A percentile compares a stretch with the other conserved stretches of the same genome.
These are phyloP conservation scores for Cyberlindnera subsufficiens DNA, from an alignment of 805 yeast species.

Conservation along the genomic window DNA sequence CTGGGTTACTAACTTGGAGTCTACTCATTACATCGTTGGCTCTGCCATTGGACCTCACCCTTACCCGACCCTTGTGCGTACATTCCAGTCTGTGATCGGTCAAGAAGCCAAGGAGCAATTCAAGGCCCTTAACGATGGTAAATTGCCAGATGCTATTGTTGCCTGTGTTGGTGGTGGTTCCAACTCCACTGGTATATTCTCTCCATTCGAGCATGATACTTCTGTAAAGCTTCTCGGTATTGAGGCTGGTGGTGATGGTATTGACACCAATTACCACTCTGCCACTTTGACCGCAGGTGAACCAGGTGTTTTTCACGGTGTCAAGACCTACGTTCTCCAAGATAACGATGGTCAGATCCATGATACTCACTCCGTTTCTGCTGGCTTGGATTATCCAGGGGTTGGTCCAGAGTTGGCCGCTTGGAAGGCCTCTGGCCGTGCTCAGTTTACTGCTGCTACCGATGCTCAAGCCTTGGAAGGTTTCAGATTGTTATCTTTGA, in stretches of 20 bases:
- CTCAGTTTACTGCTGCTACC: slow-evolving; percentile 83
- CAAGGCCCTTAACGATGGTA: slow-evolving; percentile 68
- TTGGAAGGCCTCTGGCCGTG: slow-evolving; percentile 95
- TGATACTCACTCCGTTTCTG: slow-evolving; percentile 97
- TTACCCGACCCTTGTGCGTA: slow-evolving; percentile 94
- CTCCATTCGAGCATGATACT: slow-evolving; percentile 81
- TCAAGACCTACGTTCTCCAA: slow-evolving; percentile 88
- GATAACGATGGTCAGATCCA: slow-evolving; percentile 91
- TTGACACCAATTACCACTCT: slow-evolving; percentile 82
- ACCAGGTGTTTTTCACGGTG: slow-evolving; percentile 99
- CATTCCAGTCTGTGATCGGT: slow-evolving; percentile 97
- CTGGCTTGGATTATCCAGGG: slow-evolving; percentile 98
- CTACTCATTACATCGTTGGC: slow-evolving; percentile 94
- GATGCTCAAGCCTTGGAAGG: slow-evolving; percentile 95
- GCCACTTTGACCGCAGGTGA: slow-evolving; percentile 94
- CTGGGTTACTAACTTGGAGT: slow-evolving; percentile 85
- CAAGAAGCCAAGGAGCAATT: slow-evolving; percentile 91
- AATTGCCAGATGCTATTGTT: slow-evolving; percentile 86
- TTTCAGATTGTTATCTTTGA: slow-evolving; percentile 79
- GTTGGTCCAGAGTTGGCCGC: slow-evolving; percentile 97
- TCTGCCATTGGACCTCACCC: slow-evolving; percentile 99
- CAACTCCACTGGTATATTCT: slow-evolving; percentile 92
- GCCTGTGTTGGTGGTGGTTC: slow-evolving; percentile 99
- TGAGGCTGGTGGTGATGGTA: slow-evolving; percentile 98
- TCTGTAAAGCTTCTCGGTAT: slow-evolving; percentile 83